These are phyloP conservation scores for Aspergillus asperescens DNA, from an alignment of 495 filamentous ascomycete genomes.

Conservation along the genomic window DNA sequence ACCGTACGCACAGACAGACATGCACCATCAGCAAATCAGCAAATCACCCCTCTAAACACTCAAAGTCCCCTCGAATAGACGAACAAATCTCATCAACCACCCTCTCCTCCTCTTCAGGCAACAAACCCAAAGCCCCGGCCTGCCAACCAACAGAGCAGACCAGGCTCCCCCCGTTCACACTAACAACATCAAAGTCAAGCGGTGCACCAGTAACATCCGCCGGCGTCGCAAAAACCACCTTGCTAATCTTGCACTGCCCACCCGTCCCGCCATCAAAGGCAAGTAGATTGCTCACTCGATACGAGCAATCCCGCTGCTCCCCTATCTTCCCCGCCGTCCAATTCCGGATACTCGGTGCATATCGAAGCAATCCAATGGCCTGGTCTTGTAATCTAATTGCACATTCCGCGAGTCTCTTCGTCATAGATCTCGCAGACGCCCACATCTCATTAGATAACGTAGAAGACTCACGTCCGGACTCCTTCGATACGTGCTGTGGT, in stretches of 20 bases:
- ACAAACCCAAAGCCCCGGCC: slow-evolving; percentile 19
- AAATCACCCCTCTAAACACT: too few species aligned
- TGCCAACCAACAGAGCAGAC: slow-evolving; percentile 24
- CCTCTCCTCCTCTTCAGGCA: slow-evolving; percentile 9
- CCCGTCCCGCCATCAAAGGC: slow-evolving; percentile 14
- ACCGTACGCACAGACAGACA: too few species aligned
- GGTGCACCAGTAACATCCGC: slow-evolving; percentile 22
- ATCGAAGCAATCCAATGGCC: slow-evolving; percentile 23
- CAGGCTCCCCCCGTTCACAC: slow-evolving; percentile 22
- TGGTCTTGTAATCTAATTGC: slow-evolving; percentile 20
- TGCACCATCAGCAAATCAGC: too few species aligned
- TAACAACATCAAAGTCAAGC: slow-evolving; percentile 24
- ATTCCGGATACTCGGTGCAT: slow-evolving; percentile 18
- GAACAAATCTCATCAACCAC: slow-evolving; percentile 20
- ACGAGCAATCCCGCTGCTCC: slow-evolving; percentile 21
- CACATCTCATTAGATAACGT: slow-evolving; percentile 18
- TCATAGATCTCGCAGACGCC: slow-evolving; percentile 17
- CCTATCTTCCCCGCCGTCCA: slow-evolving; percentile 24
- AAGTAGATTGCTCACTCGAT: slow-evolving; percentile 27
- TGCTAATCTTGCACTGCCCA: slow-evolving; percentile 16
- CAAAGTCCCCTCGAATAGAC: slow-evolving; percentile 14
- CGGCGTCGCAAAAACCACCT: slow-evolving; percentile 30
- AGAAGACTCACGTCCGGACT: slow-evolving; percentile 1
- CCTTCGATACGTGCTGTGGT: not conserved
- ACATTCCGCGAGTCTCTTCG: slow-evolving; percentile 19